Evolutionary conservation across 352 stramenopile genomes (phyloP).

Genomic region (Pythium sp.): DNA sequence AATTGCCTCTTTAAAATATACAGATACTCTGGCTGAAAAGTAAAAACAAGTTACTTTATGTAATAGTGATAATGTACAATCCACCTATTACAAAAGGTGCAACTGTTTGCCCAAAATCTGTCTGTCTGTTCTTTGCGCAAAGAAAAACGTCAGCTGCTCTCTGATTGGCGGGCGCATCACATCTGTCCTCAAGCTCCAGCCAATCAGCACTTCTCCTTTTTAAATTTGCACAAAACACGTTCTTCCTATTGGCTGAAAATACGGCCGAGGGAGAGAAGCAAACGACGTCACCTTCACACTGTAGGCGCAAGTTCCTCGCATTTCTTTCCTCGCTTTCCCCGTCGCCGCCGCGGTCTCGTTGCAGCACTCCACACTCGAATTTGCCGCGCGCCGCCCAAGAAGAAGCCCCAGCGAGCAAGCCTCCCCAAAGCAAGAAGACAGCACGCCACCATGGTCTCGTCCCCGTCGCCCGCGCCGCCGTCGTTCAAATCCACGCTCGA

Average conservation of each 20-base stretch:
- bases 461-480: constrained; percentile 19
- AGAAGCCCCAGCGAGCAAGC: neutral
- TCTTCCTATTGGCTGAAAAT: neutral
- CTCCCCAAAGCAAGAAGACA: neutral
- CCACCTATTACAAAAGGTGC: neutral
- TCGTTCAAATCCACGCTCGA: constrained; percentile 44
- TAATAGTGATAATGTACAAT: too few species aligned
- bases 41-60: too few species aligned
- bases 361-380: constrained; percentile 12
- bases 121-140: constrained; percentile 3
- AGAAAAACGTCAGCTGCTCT: neutral
- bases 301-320: neutral
- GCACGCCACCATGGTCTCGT: constrained; percentile 27
- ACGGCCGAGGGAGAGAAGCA: neutral
- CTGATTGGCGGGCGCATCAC: neutral
- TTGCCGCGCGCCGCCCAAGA: constrained; percentile 16
- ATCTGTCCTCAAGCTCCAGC: neutral
- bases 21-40: too few species aligned
- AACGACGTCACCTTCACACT: neutral
- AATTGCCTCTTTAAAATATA: too few species aligned
- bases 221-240: neutral
- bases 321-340: constrained; percentile 3
- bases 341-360: neutral
- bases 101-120: constrained; percentile 1
- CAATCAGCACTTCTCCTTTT: neutral